Evolutionary conservation across 2,329 filamentous ascomycete genomes (phyloP), one percentile per base, ranked within the genome.

Genomic region (Cladosporium sp.): DNA sequence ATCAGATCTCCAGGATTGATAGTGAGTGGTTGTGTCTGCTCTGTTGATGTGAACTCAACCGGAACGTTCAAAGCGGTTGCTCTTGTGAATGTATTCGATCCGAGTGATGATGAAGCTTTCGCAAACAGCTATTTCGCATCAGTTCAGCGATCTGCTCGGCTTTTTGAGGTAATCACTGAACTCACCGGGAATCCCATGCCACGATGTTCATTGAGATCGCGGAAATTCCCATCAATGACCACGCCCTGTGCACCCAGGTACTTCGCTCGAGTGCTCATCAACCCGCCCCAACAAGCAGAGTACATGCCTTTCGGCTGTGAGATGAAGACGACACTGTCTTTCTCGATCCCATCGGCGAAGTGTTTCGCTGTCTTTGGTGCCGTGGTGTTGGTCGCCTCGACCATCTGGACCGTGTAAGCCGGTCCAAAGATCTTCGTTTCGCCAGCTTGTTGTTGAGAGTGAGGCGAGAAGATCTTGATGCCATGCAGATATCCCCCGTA

Each of bases 401-500:
- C 71, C 72, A 75, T 72, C 36, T 57, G 52, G 1, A 61, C 60
- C 0, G 80, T 84, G 63, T 81, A 82, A 5, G 80, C 82, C 11
- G 78, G 80, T 3, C 82, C 82, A 19, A 81, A 73, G 58, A 84
- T 80, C 68, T 81, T 83, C 40, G 80, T 80, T 11, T 71, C 62
- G 5, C 80, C 80, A 19, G 74, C 74, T 70, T 82, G 80, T 70
- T 82, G 80, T 39, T 77, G 76, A 25, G 25, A 25, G 51, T 75
- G 57, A 4, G 82, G 81, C 2, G 81, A 84, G 74, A 76, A 83
- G 75, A 84, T 79, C 25, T 77, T 80, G 50, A 84, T 70, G 12
- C 80, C 80, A 2, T 78, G 74, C 1, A 84, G 73, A 67, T 84
- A 84, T 43, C 82, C 82, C 61, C 81, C 81, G 64, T 81, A 62